These are phyloP conservation scores for Gaeumannomyces sp. DNA, from an alignment of 2,329 filamentous ascomycete genomes.

Conservation along the genomic window DNA sequence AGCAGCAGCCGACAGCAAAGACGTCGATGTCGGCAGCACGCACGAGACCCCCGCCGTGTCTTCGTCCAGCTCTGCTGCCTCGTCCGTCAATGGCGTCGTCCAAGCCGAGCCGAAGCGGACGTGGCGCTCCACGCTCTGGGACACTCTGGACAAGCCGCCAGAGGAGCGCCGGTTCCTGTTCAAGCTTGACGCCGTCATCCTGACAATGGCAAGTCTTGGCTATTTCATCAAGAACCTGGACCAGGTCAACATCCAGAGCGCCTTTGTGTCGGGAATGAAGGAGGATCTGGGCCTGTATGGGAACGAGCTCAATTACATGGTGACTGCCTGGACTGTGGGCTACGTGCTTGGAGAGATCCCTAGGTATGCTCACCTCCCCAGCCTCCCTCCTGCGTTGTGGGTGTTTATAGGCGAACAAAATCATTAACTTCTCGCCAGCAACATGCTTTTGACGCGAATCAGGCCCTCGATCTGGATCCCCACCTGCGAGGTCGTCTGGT, in stretches of 20 bases:
- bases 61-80: not conserved
- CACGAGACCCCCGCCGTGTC: not conserved
- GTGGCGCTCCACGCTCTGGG: slow-evolving; percentile 44
- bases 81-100: slow-evolving; percentile 6
- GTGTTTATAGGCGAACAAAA: not conserved
- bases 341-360: slow-evolving; percentile 34
- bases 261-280: slow-evolving; percentile 41
- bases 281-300: slow-evolving; percentile 33
- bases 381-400: not conserved
- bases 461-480: slow-evolving; percentile 38
- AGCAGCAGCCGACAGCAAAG: not conserved
- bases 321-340: slow-evolving; percentile 30
- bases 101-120: slow-evolving; percentile 19
- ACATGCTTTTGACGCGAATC: slow-evolving; percentile 32
- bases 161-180: slow-evolving; percentile 26
- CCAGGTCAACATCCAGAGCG: slow-evolving; percentile 34
- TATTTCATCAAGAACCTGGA: slow-evolving; percentile 40
- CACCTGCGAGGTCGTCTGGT: slow-evolving; percentile 29
- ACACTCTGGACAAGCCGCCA: slow-evolving; percentile 33
- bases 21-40: not conserved
- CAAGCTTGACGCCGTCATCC: slow-evolving; percentile 27
- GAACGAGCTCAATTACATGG: slow-evolving; percentile 33
- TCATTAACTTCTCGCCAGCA: slow-evolving; percentile 13
- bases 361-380: slow-evolving; percentile 15
- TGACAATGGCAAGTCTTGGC: slow-evolving; percentile 32